Percentiles rank a stretch among this genome's conserved stretches.
Conservation (phyloP, 345 rosid genomes). For the Arabis hirsuta region DNA sequence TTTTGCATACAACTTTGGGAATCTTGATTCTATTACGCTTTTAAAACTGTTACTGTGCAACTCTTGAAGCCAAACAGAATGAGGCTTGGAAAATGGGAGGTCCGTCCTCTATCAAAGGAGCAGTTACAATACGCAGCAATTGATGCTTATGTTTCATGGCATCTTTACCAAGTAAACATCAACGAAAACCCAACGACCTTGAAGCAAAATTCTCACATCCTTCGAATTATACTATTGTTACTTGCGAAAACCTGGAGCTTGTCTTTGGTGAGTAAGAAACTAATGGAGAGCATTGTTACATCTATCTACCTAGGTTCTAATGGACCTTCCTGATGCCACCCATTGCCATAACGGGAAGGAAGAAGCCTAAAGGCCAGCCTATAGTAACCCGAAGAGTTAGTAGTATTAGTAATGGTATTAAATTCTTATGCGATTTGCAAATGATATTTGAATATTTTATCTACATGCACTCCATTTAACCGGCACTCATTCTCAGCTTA, state of each 20-base stretch:
- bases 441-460: not conserved
- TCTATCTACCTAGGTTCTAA: slow-evolving; percentile 47
- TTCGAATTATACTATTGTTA: not conserved
- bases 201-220: not conserved
- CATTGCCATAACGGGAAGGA: not conserved
- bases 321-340: slow-evolving; percentile 50
- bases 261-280: slow-evolving; percentile 17
- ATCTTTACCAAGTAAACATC: slow-evolving; percentile 65
- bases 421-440: not conserved
- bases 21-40: not conserved
- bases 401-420: too few species aligned
- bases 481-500: too few species aligned
- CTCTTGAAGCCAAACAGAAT: slow-evolving; percentile 66
- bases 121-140: slow-evolving; percentile 83
- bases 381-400: not conserved
- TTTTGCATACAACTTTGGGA: not conserved
- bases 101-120: slow-evolving; percentile 52
- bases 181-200: not conserved
- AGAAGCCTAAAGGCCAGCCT: not conserved
- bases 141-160: slow-evolving; percentile 87
- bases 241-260: not conserved
- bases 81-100: slow-evolving; percentile 88
- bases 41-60: slow-evolving; percentile 44
- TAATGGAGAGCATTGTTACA: slow-evolving; percentile 20
- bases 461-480: too few species aligned